Evolutionary conservation across 495 filamentous ascomycete species (phyloP).

Genomic region (Cenococcum geophilum): DNA sequence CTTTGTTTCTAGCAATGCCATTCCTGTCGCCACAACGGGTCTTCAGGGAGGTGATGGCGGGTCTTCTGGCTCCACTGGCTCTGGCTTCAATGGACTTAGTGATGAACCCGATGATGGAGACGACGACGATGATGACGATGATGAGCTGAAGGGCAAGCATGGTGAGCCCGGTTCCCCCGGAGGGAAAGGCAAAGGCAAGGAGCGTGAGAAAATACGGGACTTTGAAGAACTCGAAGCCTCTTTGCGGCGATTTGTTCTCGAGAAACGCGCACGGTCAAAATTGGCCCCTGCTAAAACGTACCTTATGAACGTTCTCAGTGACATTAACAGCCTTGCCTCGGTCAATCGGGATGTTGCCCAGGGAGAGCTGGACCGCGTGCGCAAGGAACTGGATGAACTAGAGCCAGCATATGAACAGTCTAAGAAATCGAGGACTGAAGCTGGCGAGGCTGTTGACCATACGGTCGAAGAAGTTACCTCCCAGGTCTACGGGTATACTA

Average conservation of each 20-base stretch:
- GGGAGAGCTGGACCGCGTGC: slow-evolving; percentile 78
- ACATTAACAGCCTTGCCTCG: slow-evolving; percentile 71
- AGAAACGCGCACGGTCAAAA: slow-evolving; percentile 92
- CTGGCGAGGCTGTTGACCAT: slow-evolving; percentile 72
- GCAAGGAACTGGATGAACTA: slow-evolving; percentile 69
- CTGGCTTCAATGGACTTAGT: slow-evolving; percentile 33
- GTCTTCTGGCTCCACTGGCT: slow-evolving; percentile 45
- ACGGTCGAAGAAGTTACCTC: slow-evolving; percentile 79
- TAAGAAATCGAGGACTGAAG: slow-evolving; percentile 72
- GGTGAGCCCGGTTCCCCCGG: slow-evolving; percentile 45
- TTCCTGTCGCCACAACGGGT: slow-evolving; percentile 58
- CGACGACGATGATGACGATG: slow-evolving; percentile 52
- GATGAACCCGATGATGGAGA: slow-evolving; percentile 50
- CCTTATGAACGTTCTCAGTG: slow-evolving; percentile 84
- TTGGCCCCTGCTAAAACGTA: slow-evolving; percentile 94
- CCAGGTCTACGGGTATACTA: slow-evolving; percentile 76
- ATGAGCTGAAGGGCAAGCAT: slow-evolving; percentile 42
- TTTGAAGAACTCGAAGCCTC: slow-evolving; percentile 86
- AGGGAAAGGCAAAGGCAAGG: slow-evolving; percentile 82
- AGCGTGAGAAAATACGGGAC: slow-evolving; percentile 77
- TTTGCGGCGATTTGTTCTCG: slow-evolving; percentile 86
- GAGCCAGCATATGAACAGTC: slow-evolving; percentile 80
- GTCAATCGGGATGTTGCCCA: slow-evolving; percentile 86
- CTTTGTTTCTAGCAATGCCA: slow-evolving; percentile 94
- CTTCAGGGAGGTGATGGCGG: slow-evolving; percentile 52